Base-by-base conservation (phyloP, 2,329 filamentous ascomycete genomes). In the Scedosporium boydii region DNA sequence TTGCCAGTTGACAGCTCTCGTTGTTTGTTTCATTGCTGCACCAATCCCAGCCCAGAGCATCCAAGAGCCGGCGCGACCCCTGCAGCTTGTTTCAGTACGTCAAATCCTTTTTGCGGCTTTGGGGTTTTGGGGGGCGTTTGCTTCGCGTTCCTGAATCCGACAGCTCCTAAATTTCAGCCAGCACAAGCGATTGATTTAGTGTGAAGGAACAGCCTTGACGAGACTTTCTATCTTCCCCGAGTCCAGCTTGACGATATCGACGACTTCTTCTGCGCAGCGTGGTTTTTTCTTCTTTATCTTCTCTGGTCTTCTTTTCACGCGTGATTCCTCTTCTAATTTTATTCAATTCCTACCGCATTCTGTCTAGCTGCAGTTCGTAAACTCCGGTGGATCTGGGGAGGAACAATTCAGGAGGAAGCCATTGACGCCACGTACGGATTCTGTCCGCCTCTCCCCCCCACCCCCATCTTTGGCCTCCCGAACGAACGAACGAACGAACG, bases 111-210 rank as follows among this genome's bases (percentile, higher is more conserved):
- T 38, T 38, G 34, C 34, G 51, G 21, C 51, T 23, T 55, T 16
- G 16, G 44, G 18, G 42, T 18, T 41, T 44, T n/a, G 26, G 44
- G 59, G 59, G 16, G 16, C 41, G 41, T 46, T 41, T 51, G 27
- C 23, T 29, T 44, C 53, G 51, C 53, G 60, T 62, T 62, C 60
- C 60, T 62, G 60, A 18, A 62, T 62, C 41, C 34, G 23, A 58
- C 14, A 62, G 60, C 60, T 62, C 23, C 60, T 44, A 56, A 58
- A 57, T 26, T 23, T 26, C 51, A 23, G 46, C 59, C 38, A 41
- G 55, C 27, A 41, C 26, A 53, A 26, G 29, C 7, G 44, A 53
- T 51, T 48, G 23, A n/a, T 18, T n/a, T 23, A 60, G 38, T 14
- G 23, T 41, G 34, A 44, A 44, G 41, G 26, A 34, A 26, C 18